phyloP scores from a whole-genome alignment of 345 rosid genomes.

The Boechera divaricarpa region DNA sequence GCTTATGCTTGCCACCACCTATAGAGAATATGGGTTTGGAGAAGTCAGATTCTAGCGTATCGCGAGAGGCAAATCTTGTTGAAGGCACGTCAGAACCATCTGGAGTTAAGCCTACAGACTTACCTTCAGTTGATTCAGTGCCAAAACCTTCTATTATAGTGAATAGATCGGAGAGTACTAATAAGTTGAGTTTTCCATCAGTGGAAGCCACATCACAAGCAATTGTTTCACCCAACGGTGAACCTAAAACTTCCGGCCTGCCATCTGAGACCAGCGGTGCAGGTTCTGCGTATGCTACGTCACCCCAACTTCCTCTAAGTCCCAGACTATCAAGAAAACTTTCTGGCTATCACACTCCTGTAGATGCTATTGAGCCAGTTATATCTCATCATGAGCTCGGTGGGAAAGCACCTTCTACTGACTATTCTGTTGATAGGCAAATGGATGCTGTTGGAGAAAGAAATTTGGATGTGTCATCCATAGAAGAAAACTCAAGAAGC shows the following conservation, averaged over 20 bases:
- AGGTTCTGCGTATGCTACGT: conserved; percentile 50
- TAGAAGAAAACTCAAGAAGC: conserved; percentile 53
- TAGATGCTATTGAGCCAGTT: conserved; percentile 49
- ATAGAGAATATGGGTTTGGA: conserved; percentile 61
- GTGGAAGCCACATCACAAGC: conserved; percentile 48
- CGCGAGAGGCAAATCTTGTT: conserved; percentile 46
- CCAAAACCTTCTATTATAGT: conserved; percentile 47
- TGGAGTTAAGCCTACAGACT: conserved; percentile 50
- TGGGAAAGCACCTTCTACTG: conserved; percentile 51
- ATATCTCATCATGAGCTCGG: conserved; percentile 52
- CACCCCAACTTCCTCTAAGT: conserved; percentile 63
- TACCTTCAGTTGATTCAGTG: conserved; percentile 48
- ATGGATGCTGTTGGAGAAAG: conserved; percentile 49
- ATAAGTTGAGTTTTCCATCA: conserved; percentile 47
- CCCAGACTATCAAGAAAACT: conserved; percentile 59
- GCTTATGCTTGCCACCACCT: conserved; percentile 78
- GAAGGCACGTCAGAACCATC: conserved; percentile 55
- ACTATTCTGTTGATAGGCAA: conserved; percentile 65
- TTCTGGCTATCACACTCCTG: conserved; percentile 56
- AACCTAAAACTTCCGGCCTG: conserved; percentile 51
- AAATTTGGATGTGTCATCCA: conserved; percentile 48
- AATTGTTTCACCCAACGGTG: conserved; percentile 44
- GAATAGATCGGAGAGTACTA: conserved; percentile 45
- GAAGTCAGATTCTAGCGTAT: conserved; percentile 55
- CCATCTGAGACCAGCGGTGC: conserved; percentile 53